Evolutionary conservation across 75 land plant species (phyloP), one percentile per base, ranked within the genome.

Genomic region (Selaginella tamariscina): DNA sequence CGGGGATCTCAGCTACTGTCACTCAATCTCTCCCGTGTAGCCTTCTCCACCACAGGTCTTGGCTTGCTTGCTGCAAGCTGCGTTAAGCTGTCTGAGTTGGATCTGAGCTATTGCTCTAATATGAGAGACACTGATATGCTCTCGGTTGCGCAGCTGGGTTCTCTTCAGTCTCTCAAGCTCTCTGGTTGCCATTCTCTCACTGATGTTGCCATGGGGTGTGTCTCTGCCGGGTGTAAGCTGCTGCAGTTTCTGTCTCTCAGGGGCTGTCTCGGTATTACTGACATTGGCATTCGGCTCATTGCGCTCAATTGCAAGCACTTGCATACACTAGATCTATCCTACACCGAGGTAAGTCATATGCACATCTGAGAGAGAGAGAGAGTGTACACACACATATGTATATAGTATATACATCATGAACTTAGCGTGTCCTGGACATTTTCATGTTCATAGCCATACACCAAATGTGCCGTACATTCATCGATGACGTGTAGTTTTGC

Each of bases 251-350:
- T 92, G 27, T 65, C 75, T 68, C 74, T 92, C 77, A 92, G 71
- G 29, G 83, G 84, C 80, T 92, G 95, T 70, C 44, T 83, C 2
- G 84, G 90, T 29, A 33, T 92, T 22, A 75, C 75, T 27, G 97
- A 92, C 78, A 49, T 80, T 56, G 97, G 94, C 22, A 77, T 88
- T 24, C 82, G 73, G 22, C 64, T 82, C 68, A 70, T 88, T 56
- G 94, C 93, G 15, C 71, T 80, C 31, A 86, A 84, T 68, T 92
- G 94, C 64, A 74, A 66, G 73, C 70, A 81, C 68, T 63, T 92
- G 26, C 59, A 76, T 27, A 65, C 70, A 62, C 73, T 92, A 62
- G 94, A 92, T 78, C 81, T 92, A 30, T 92, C 76, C 21, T 74
- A 69, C 71, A 74, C 76, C 5, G 76, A 74, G 64, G 76, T 74